Base-by-base conservation (phyloP, 2,329 filamentous ascomycete genomes). In the Parasarocladium wereldwijsianum region DNA sequence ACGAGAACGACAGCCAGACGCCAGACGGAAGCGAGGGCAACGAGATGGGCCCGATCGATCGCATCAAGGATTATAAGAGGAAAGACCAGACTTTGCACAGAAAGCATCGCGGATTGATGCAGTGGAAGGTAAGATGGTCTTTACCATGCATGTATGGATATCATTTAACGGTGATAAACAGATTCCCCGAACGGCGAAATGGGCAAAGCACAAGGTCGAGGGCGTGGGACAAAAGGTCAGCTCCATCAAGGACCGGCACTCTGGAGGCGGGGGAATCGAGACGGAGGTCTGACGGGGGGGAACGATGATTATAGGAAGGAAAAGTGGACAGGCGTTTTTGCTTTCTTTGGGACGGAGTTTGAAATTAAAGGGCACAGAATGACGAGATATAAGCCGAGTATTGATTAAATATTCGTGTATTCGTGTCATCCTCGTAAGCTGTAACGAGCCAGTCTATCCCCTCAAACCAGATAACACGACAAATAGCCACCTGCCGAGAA, bases 21-120 rank as follows among this genome's bases (percentile, higher is more conserved):
- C 51, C 52, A 1, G 49, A 56, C 33, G 52, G 52, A 18, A 55
- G 49, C 31, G 37, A 40, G 9, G 40, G 50, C 43, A 17, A 60
- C 52, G 37, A 54, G 60, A 36, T 70, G 60, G 22, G 44, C 55
- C 21, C 50, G 58, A 34, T 56, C 8, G 62, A 64, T 24, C 58
- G 67, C 44, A 35, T 72, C 26, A 64, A 61, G 33, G 73, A 78
- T 35, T 79, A 74, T 44, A 70, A 65, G 44, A 57, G 61, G 34
- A 58, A 73, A 39, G 57, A 63, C 38, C 68, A 65, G 48, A 61
- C 67, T 36, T 51, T 78, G 38, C 74, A 81, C 47, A 57, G 75
- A 28, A 65, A 68, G 44, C 73, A 84, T 43, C 55, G 73, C 14
- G 78, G 78, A 0, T 45, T 78, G 23, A 84, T 84, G 78, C 78